Evolutionary conservation across 2,329 filamentous ascomycete species (phyloP), one percentile per base, ranked within the genome.

Genomic region (Aspergillus sp.): DNA sequence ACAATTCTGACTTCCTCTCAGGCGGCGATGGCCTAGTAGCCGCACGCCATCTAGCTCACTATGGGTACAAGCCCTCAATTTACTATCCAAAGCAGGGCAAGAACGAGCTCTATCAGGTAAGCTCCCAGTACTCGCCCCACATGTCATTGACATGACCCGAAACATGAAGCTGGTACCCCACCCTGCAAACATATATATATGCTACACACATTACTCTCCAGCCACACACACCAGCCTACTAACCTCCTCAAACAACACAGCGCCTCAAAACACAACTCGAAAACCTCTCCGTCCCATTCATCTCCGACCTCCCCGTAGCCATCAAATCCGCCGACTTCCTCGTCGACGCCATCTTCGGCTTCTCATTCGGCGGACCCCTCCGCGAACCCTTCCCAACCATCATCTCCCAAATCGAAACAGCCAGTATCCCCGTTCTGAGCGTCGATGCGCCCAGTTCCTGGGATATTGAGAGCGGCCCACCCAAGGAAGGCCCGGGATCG

Each of bases 21-120:
- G 91, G 95, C 63, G 95, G 95, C 39, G 95, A 99, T 76, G 95
- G 95, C 2, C 86, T 99, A 3, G 95, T 99, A 28, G 93, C 94
- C 51, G 95, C 95, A 56, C 88, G 95, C 25, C 95, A 99, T 77
- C 85, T 99, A 5, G 87, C 87, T 74, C 91, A 97, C 72, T 98
- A 96, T 74, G 94, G 95, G 63, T 99, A 98, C 78, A 85, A 86
- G 23, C 93, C 94, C 3, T 89, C 87, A 8, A 83, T 99, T 48
- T 98, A 95, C 80, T 98, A 96, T 72, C 95, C 95, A 0, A 98
- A 98, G 77, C 87, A 91, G 58, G 89, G 89, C 75, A 95, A 94
- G 74, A 94, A 92, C 66, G 92, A 97, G 52, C 83, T 98, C 3
- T 98, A 97, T 73, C 86, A 91, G 80, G 91, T 92, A 77, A 77